These are phyloP conservation scores for Epichloe aotearoae DNA, from an alignment of 2,329 filamentous ascomycete genomes.

Conservation along the genomic window DNA sequence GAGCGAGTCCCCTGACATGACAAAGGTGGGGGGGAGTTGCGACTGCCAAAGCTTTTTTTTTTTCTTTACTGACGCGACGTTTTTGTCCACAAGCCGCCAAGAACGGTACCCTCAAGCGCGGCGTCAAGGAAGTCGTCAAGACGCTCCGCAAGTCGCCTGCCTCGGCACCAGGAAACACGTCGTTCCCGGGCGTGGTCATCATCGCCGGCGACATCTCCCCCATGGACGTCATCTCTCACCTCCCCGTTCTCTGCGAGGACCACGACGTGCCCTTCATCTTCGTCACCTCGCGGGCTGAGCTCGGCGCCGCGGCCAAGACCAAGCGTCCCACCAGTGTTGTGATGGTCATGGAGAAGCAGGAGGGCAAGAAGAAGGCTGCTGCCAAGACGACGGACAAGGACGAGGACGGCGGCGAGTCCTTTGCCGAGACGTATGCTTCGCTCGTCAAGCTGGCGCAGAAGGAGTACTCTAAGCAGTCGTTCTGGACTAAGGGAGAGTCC, in stretches of 20 bases:
- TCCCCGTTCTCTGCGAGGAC: conserved; percentile 95
- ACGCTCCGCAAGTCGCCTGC: conserved; percentile 82
- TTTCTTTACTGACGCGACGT: not conserved
- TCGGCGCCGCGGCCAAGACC: conserved; percentile 84
- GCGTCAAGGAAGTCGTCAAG: conserved; percentile 98
- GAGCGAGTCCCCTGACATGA: no score
- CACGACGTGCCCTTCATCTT: conserved; percentile 96
- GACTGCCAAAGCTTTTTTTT: no score
- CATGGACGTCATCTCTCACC: conserved; percentile 96
- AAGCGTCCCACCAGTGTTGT: conserved; percentile 95
- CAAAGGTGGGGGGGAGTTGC: not conserved
- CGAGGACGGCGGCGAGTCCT: conserved; percentile 41
- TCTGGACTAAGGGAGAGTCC: conserved; percentile 30
- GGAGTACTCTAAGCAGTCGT: conserved; percentile 45
- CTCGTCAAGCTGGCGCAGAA: conserved; percentile 54
- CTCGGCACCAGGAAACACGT: conserved; percentile 48
- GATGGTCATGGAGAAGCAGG: conserved; percentile 58
- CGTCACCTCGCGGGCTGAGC: conserved; percentile 80
- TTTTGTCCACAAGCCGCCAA: conserved; percentile 66
- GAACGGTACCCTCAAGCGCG: conserved; percentile 89
- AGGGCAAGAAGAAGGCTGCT: conserved; percentile 31
- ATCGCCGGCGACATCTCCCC: conserved; percentile 93
- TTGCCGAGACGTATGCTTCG: conserved; percentile 49
- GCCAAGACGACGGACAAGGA: conserved; percentile 31
- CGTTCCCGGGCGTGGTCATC: conserved; percentile 65